These are phyloP conservation scores for Hygrophila difformis DNA, from an alignment of 257 asterid genomes.

Conservation along the genomic window DNA sequence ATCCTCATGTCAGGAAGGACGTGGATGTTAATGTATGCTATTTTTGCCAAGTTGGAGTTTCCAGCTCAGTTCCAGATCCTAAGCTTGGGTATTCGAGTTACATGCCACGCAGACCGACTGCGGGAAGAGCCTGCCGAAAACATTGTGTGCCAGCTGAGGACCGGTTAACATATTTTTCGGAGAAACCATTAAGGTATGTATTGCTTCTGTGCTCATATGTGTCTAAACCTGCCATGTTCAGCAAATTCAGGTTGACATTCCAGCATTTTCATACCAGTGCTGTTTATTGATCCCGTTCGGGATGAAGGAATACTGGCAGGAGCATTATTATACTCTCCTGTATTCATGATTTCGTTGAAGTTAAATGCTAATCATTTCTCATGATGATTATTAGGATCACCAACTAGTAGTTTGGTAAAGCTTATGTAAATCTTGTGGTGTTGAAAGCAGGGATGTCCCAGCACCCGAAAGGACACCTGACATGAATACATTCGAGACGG, in stretches of 20 bases:
- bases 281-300: no score
- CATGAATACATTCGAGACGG: conserved; percentile 17
- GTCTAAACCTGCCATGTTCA: not conserved
- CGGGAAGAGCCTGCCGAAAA: conserved; percentile 14
- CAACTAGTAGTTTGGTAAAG: no score
- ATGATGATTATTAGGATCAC: no score
- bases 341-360: no score
- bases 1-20: conserved; percentile 30
- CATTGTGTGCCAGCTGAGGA: no score
- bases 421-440: conserved; percentile 11
- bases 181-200: conserved; percentile 34
- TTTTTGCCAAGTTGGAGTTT: conserved; percentile 20
- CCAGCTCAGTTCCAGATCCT: conserved; percentile 15
- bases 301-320: no score
- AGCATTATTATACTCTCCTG: no score
- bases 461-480: conserved; percentile 19
- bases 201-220: not conserved
- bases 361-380: no score
- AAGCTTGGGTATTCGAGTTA: conserved; percentile 13
- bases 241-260: not conserved
- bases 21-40: conserved; percentile 16
- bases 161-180: conserved; percentile 15
- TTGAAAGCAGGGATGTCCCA: conserved; percentile 28
- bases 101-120: conserved; percentile 11
- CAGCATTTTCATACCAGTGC: no score